Base-by-base conservation (phyloP, 495 filamentous ascomycete species). In the Podospora pseudopauciseta region DNA sequence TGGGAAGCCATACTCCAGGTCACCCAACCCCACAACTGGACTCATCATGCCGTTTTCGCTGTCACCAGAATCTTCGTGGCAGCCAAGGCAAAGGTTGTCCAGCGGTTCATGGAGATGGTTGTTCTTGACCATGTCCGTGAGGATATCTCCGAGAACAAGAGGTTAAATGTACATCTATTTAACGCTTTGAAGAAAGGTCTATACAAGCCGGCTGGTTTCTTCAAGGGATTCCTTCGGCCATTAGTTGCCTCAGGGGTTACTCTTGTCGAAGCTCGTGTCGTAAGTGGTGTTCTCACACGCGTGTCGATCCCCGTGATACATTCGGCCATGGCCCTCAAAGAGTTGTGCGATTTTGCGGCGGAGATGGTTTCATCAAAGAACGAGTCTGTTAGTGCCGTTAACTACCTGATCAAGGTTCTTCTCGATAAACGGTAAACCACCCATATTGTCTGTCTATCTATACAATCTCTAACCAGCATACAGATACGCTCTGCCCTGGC, bases 181-280 rank as follows among this genome's bases (percentile, higher is more conserved):
- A 91, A 93, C 67, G 87, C 92, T 2, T 82, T 99, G 60, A 97
- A 96, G 78, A 96, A 96, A 75, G 88, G 89, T 3, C 84, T 98
- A 9, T 99, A 97, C 83, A 98, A 97, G 75, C 96, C 95, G 2
- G 91, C 92, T 0, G 92, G 92, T 26, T 99, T 96, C 80, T 98
- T 99, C 84, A 97, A 97, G 78, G 95, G 95, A 1, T 87, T 98
- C 69, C 83, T 99, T 5, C 98, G 98, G 74, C 96, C 96, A 4
- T 84, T 99, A 13, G 89, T 94, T 0, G 84, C 84, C 18, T 86
- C 86, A 65, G 85, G 23, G 23, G 23, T 23, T 23, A 23, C 23
- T 23, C 23, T 23, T 23, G 23, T 23, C 23, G 23, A 23, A 23
- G 23, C 23, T 1, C 23, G 23, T 2, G 23, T 23, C 23, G 23